phyloP scores from a whole-genome alignment of 352 stramenopile genomes.

The Globisporangium solare region DNA sequence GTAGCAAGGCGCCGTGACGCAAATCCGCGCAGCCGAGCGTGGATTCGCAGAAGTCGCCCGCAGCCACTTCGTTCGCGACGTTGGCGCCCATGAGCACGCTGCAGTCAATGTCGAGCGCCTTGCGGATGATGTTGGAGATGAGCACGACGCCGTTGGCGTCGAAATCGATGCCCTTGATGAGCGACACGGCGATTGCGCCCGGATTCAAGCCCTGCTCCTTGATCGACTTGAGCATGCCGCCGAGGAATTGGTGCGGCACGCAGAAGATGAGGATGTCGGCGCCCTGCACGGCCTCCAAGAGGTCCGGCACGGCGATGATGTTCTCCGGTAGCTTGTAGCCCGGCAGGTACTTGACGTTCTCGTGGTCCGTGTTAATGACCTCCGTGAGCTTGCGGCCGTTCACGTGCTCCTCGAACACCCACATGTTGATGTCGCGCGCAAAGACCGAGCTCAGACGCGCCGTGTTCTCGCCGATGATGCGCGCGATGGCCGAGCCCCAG shows the following conservation, averaged over 20 bases:
- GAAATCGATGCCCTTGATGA: slow-evolving; percentile 92
- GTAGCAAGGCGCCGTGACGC: slow-evolving; percentile 59
- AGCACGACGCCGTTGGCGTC: slow-evolving; percentile 79
- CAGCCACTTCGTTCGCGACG: slow-evolving; percentile 95
- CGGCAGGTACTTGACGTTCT: slow-evolving; percentile 95
- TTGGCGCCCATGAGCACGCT: slow-evolving; percentile 97
- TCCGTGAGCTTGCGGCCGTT: slow-evolving; percentile 90
- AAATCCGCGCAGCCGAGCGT: slow-evolving; percentile 90
- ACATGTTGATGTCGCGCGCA: slow-evolving; percentile 93
- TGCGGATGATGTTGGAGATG: slow-evolving; percentile 87
- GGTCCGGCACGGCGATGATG: slow-evolving; percentile 90
- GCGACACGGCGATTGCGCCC: slow-evolving; percentile 77
- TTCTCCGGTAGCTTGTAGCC: slow-evolving; percentile 92
- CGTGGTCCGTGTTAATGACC: slow-evolving; percentile 95
- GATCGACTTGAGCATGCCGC: slow-evolving; percentile 86
- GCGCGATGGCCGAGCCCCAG: slow-evolving; percentile 78
- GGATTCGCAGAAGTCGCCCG: slow-evolving; percentile 94
- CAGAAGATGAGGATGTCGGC: slow-evolving; percentile 96
- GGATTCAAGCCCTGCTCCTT: slow-evolving; percentile 67
- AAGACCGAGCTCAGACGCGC: slow-evolving; percentile 55
- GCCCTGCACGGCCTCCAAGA: slow-evolving; percentile 84
- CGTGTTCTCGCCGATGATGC: slow-evolving; percentile 82
- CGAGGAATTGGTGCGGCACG: slow-evolving; percentile 95
- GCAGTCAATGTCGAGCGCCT: slow-evolving; percentile 82
- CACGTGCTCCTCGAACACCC: slow-evolving; percentile 93